Base-by-base conservation (phyloP, 352 stramenopile species). In the Globisporangium sylvaticum region DNA sequence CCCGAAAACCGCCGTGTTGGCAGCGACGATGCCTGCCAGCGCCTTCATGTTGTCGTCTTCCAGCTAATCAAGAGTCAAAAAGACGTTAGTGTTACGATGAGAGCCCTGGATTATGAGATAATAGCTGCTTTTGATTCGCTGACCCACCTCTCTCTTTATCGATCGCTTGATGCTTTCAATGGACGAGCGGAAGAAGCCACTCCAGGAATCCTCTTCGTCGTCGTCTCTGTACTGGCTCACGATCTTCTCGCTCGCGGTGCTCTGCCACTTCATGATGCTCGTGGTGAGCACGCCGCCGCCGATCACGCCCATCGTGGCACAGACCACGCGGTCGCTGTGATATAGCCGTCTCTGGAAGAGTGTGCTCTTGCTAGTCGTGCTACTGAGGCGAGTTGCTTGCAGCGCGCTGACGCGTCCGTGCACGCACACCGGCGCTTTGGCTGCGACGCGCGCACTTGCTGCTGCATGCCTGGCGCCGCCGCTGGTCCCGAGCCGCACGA, bases 1-100 rank as follows among this genome's bases (percentile, higher is more conserved):
- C 15, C 80, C 84, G 65, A 91, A 92, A 4, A 93, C 76, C 1
- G 81, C 34, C 7, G 82, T 85, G 72, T 95, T 95, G 25, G 76
- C 63, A 15, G 75, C 85, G 61, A 95, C 91, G 18, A 95, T 53
- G 1, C 55, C 68, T 3, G 79, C 74, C n/a, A 95, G 66, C n/a
- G 75, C 75, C 37, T 79, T 88, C 42, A 75, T 75, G 58, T 90
- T 93, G 15, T 81, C 81, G 64, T 92, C 84, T 55, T 82, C 65
- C n/a, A 78, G 74, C 79, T 88, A 27, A 22, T 10, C 15, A 22
- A 46, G 3, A 46, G 31, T 6, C 9, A 46, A 15, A 29, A 1
- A 60, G 9, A 29, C 48, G 22, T 50, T 42, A 25, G 22, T 46
- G 7, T n/a, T 15, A 52, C 31, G 15, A 34, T 27, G 18, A 27